Base-by-base conservation (phyloP, 1,284 basidiomycete genomes). In the Cerrena zonata region DNA sequence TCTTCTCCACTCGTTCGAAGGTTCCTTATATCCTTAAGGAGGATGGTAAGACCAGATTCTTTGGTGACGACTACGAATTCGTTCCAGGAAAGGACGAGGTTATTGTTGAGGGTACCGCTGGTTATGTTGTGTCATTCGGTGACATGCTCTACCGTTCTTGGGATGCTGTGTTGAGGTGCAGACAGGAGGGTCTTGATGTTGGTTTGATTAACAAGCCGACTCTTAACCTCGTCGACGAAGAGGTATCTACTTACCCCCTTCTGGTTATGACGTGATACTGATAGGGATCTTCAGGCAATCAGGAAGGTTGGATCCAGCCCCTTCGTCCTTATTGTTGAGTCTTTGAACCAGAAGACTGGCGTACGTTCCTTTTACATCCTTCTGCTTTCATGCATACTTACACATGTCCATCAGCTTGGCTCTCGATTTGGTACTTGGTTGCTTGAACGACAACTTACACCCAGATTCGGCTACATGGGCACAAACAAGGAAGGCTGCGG, bases 1-100 rank as follows among this genome's bases (percentile, higher is more conserved):
- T 92, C 60, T 91, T 91, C 71, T 91, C 88, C 5, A 91, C 89
- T 4, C 86, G 90, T 50, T 80, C 89, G 26, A 92, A 91, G 69
- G 86, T 91, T 7, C 89, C 90, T 19, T 91, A 81, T 70, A 85
- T 92, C 64, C 78, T 91, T 56, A 89, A 86, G 63, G 82, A 83
- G 61, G 81, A 89, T 60, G 83, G 85, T 12, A 67, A 78, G 61
- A 77, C 77, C 30, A 76, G 72, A 50, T 82, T 79, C 73, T 91
- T 84, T 64, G 86, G 76, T 30, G 80, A 77, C 21, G 75, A 75
- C 58, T 91, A 91, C 69, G 68, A 84, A 68, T 91, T 92, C 61
- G 72, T 80, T 1, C 89, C 90, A 4, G 88, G 89, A 25, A 90
- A 88, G 68, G 86, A 91, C 58, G 88, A 92, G 67, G 66, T 82